Conservation (phyloP, 2,329 filamentous ascomycete species). For the Aspergillus vadensis region DNA sequence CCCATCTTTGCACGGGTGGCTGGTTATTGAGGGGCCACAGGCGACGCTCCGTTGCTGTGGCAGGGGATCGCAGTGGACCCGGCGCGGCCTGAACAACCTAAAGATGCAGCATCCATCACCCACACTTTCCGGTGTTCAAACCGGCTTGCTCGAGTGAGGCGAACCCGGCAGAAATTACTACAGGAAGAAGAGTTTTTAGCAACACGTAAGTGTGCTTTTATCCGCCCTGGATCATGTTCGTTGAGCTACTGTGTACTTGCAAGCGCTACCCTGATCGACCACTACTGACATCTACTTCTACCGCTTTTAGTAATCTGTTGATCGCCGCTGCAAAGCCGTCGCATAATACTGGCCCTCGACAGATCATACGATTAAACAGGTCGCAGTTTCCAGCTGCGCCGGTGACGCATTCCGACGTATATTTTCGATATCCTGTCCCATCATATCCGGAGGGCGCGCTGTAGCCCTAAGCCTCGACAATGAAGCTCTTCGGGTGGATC, state of each 20-base stretch:
- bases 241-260: background rate
- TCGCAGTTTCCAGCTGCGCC: background rate
- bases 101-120: slow-evolving; percentile 9
- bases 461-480: slow-evolving; percentile 27
- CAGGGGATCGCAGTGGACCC: slow-evolving; percentile 36
- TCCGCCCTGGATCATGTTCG: background rate
- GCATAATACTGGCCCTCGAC: slow-evolving; percentile 11
- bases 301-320: slow-evolving; percentile 40
- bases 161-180: background rate
- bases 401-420: background rate
- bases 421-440: background rate
- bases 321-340: slow-evolving; percentile 20
- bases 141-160: slow-evolving; percentile 4
- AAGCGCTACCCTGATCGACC: background rate
- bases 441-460: slow-evolving; percentile 14
- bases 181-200: background rate
- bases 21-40: slow-evolving; percentile 13
- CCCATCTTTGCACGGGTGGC: slow-evolving; percentile 13
- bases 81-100: slow-evolving; percentile 20
- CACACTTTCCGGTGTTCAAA: slow-evolving; percentile 1
- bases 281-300: slow-evolving; percentile 10
- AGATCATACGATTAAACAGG: slow-evolving; percentile 5
- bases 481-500: slow-evolving; percentile 38
- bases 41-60: slow-evolving; percentile 35
- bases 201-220: background rate